Conservation (phyloP, 2,329 filamentous ascomycete species). For the Cladophialophora psammophila region DNA sequence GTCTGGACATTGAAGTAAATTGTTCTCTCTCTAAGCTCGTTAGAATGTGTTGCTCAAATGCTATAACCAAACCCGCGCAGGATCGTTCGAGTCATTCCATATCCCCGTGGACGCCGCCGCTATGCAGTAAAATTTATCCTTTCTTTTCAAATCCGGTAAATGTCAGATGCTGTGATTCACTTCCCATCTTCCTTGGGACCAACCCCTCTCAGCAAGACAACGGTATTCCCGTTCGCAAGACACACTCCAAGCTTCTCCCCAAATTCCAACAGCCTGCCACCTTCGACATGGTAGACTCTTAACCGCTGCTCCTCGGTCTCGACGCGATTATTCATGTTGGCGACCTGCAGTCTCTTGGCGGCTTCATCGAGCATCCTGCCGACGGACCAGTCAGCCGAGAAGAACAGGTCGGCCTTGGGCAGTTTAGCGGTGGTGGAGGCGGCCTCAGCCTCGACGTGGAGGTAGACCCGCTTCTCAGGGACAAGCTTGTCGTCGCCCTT, state of each 20-base stretch:
- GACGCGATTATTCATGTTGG: constrained; percentile 56
- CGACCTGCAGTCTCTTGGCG: constrained; percentile 51
- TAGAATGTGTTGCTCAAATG: not conserved
- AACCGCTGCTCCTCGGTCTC: constrained; percentile 71
- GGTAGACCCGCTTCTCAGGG: constrained; percentile 83
- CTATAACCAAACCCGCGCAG: not conserved
- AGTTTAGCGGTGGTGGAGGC: constrained; percentile 84
- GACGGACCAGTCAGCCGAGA: constrained; percentile 85
- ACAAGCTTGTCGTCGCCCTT: constrained; percentile 88
- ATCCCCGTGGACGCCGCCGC: constrained; percentile 27
- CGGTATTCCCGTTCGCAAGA: constrained; percentile 82
- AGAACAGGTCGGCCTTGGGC: constrained; percentile 82
- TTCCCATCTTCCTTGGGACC: constrained; percentile 64
- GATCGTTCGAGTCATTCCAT: not conserved
- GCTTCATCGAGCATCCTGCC: constrained; percentile 66
- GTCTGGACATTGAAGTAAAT: not conserved
- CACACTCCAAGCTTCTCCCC: constrained; percentile 79
- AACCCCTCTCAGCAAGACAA: constrained; percentile 86
- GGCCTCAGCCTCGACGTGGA: constrained; percentile 82
- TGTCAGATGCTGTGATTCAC: not conserved
- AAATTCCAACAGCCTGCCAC: constrained; percentile 84
- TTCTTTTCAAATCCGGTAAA: not conserved
- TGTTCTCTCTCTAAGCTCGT: not conserved
- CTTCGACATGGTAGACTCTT: constrained; percentile 91
- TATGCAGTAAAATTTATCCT: constrained; percentile 9